Conservation (phyloP, 2,329 filamentous ascomycete species). For the Cordyceps militaris region DNA sequence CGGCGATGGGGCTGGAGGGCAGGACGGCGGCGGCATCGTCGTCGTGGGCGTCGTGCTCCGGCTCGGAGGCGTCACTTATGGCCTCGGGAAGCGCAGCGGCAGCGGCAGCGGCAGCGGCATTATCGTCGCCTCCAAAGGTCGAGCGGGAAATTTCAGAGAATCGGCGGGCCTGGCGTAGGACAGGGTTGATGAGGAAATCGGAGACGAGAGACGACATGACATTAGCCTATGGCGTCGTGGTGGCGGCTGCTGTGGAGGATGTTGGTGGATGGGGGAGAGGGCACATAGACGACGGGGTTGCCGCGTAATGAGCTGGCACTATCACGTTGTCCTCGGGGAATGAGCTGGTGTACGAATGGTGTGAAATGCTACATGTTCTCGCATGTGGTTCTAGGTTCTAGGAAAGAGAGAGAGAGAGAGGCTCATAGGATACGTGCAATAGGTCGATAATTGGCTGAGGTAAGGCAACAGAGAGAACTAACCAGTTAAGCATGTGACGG, state of each 20-base stretch:
- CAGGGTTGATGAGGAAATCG: constrained; percentile 59
- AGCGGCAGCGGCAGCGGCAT: constrained; percentile 21
- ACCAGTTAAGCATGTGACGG: constrained; percentile 1
- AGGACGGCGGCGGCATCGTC: neutral
- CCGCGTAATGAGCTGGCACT: neutral
- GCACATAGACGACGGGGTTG: neutral
- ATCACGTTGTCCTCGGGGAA: constrained; percentile 8
- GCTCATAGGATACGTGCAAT: neutral
- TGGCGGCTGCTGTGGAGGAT: neutral
- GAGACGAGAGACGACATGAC: constrained; percentile 57
- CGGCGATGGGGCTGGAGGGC: neutral
- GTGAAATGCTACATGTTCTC: constrained; percentile 4
- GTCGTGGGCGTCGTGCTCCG: constrained; percentile 4
- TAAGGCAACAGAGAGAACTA: neutral
- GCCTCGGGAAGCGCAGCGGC: constrained; percentile 18
- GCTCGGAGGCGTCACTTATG: constrained; percentile 22
- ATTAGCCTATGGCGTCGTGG: constrained; percentile 10
- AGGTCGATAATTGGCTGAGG: neutral
- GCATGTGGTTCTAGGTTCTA: neutral
- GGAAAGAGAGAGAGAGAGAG: neutral
- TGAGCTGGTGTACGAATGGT: neutral
- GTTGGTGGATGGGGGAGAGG: neutral
- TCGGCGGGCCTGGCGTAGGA: constrained; percentile 58
- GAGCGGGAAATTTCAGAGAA: constrained; percentile 47
- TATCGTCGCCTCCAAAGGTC: constrained; percentile 30